Evolutionary conservation across 345 rosid genomes (phyloP).

Genomic region (Salix suchowensis): DNA sequence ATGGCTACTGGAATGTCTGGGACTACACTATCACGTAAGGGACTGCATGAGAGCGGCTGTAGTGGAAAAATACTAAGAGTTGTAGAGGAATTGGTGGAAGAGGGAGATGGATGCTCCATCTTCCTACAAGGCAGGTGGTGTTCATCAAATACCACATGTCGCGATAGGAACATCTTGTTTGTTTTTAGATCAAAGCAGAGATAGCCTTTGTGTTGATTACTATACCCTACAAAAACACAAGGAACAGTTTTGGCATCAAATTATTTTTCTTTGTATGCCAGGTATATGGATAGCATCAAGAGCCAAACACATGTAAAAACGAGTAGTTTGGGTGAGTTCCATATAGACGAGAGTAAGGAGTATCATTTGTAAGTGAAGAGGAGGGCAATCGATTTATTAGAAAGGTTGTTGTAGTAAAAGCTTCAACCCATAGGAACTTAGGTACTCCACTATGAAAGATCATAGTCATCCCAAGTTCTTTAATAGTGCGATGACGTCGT

Average conservation of each 20-base stretch:
- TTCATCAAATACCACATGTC: neutral
- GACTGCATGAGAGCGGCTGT: too few relatives aligned
- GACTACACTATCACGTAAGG: too few relatives aligned
- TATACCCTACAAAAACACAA: neutral
- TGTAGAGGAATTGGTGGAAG: too few relatives aligned
- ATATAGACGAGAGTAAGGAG: neutral
- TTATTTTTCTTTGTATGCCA: neutral
- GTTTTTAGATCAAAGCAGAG: neutral
- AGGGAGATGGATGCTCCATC: too few relatives aligned
- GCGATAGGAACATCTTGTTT: neutral
- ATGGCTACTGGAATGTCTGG: too few relatives aligned
- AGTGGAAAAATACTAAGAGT: too few relatives aligned
- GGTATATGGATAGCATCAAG: slow-evolving; percentile 4
- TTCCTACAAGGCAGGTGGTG: too few relatives aligned
- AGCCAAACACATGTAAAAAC: neutral
- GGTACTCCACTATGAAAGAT: slow-evolving; percentile 4
- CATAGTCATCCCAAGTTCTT: slow-evolving; percentile 16
- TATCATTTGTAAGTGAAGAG: neutral
- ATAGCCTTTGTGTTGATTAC: neutral
- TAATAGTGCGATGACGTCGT: neutral
- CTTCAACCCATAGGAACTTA: neutral
- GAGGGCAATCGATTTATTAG: neutral
- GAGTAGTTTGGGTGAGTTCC: neutral
- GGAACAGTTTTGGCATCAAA: neutral
- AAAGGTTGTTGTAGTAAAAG: neutral